Evolutionary conservation across 2,329 filamentous ascomycete genomes (phyloP).

Genomic region (Tothia fuscella): DNA sequence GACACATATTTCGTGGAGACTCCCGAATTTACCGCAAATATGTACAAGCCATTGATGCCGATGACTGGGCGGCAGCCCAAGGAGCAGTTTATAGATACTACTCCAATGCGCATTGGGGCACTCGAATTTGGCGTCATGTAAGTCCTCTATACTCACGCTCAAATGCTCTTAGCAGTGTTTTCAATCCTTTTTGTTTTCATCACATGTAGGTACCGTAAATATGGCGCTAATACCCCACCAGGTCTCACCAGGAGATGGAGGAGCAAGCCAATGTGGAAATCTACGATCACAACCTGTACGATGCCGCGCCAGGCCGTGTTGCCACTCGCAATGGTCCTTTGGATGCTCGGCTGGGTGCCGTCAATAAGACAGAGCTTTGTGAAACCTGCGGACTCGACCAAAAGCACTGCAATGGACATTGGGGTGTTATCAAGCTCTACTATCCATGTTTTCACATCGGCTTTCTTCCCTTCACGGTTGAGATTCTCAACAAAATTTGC

Average conservation of each 20-base stretch:
- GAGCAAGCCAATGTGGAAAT: constrained; percentile 81
- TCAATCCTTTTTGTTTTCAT: neutral
- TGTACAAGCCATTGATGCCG: constrained; percentile 1
- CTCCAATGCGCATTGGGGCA: constrained; percentile 84
- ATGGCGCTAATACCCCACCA: too few relatives aligned
- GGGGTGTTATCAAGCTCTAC: constrained; percentile 82
- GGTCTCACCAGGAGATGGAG: constrained; percentile 85
- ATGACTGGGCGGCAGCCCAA: constrained; percentile 35
- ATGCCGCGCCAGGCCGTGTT: constrained; percentile 46
- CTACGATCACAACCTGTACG: constrained; percentile 87
- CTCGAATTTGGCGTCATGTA: constrained; percentile 91
- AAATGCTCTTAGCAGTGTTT: too few relatives aligned
- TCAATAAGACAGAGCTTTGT: constrained; percentile 69
- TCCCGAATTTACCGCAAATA: too few relatives aligned
- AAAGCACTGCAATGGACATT: constrained; percentile 84
- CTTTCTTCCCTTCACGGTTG: constrained; percentile 86
- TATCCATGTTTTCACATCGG: constrained; percentile 92
- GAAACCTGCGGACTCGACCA: constrained; percentile 72
- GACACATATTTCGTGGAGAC: too few relatives aligned
- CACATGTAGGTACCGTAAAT: neutral
- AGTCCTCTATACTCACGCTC: too few relatives aligned
- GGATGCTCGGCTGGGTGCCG: constrained; percentile 79
- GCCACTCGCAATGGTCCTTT: constrained; percentile 72
- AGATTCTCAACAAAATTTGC: constrained; percentile 89
- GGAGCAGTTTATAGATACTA: constrained; percentile 78